Conservation (phyloP, 495 filamentous ascomycete species). For the Neurospora africana region DNA sequence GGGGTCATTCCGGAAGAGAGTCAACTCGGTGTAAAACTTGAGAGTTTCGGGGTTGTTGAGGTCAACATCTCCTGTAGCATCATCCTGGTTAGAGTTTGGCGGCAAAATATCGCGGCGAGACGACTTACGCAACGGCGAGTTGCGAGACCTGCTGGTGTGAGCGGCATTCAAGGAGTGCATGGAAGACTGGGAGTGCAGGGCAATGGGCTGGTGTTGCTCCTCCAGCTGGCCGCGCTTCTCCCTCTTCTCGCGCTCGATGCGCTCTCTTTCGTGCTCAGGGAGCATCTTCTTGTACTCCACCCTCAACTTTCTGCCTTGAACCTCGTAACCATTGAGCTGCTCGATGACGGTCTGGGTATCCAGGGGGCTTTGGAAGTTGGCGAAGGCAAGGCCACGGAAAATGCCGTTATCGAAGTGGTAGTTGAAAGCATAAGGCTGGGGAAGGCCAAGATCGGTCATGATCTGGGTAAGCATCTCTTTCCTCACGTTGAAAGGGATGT, state of each 20-base stretch:
- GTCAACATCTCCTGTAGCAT: slow-evolving; percentile 54
- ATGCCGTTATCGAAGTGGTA: slow-evolving; percentile 99
- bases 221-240: slow-evolving; percentile 93
- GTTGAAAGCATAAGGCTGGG: slow-evolving; percentile 96
- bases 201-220: slow-evolving; percentile 71
- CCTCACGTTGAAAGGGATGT: slow-evolving; percentile 96
- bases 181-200: slow-evolving; percentile 71
- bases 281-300: slow-evolving; percentile 99
- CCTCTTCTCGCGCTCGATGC: slow-evolving; percentile 94
- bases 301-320: slow-evolving; percentile 84
- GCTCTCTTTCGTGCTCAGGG: slow-evolving; percentile 82
- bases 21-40: slow-evolving; percentile 76
- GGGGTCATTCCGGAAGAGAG: slow-evolving; percentile 75
- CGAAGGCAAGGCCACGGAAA: slow-evolving; percentile 91
- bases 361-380: slow-evolving; percentile 92
- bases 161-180: slow-evolving; percentile 66
- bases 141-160: slow-evolving; percentile 18
- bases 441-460: slow-evolving; percentile 86
- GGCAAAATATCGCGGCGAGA: slow-evolving; percentile 18
- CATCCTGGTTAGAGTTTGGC: slow-evolving; percentile 8
- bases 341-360: slow-evolving; percentile 89
- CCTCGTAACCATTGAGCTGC: slow-evolving; percentile 83
- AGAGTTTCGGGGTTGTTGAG: slow-evolving; percentile 85
- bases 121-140: slow-evolving; percentile 30
- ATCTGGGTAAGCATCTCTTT: slow-evolving; percentile 87